A percentile compares a stretch with the other conserved stretches of the same genome.
Conservation (phyloP, 441 rosid genomes). For the Aquilaria agallochum region DNA sequence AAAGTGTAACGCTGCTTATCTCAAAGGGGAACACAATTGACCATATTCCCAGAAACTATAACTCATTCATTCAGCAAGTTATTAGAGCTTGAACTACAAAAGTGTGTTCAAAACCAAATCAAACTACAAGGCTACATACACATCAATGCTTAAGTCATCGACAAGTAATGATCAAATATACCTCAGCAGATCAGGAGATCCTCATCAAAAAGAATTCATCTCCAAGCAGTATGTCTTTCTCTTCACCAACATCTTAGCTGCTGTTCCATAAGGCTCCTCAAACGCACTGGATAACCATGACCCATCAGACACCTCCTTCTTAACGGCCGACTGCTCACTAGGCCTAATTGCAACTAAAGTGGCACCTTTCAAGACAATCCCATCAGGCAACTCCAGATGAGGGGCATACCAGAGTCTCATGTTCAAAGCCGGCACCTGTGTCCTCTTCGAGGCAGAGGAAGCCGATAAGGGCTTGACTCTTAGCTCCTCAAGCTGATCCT, state of each 20-base stretch:
- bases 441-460: slow-evolving; percentile 85
- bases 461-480: slow-evolving; percentile 82
- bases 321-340: slow-evolving; percentile 49
- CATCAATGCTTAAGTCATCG: not conserved
- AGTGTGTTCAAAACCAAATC: too few species aligned
- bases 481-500: slow-evolving; percentile 89
- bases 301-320: slow-evolving; percentile 58
- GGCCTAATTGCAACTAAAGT: slow-evolving; percentile 94
- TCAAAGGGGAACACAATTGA: too few species aligned
- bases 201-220: slow-evolving; percentile 88
- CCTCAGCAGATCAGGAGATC: slow-evolving; percentile 30
- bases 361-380: slow-evolving; percentile 76
- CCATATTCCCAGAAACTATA: too few species aligned
- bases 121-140: not conserved
- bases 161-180: slow-evolving; percentile 11
- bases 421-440: slow-evolving; percentile 85
- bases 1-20: too few species aligned
- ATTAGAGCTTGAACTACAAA: too few species aligned
- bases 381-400: slow-evolving; percentile 67
- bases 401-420: slow-evolving; percentile 98
- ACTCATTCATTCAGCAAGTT: too few species aligned
- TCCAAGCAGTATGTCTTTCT: slow-evolving; percentile 86
- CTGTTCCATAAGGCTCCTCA: slow-evolving; percentile 85
- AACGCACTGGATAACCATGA: slow-evolving; percentile 77
- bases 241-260: slow-evolving; percentile 78